Conservation (phyloP, 192 early-diverging fungal genomes). For the Rhizophagus clarus region DNA sequence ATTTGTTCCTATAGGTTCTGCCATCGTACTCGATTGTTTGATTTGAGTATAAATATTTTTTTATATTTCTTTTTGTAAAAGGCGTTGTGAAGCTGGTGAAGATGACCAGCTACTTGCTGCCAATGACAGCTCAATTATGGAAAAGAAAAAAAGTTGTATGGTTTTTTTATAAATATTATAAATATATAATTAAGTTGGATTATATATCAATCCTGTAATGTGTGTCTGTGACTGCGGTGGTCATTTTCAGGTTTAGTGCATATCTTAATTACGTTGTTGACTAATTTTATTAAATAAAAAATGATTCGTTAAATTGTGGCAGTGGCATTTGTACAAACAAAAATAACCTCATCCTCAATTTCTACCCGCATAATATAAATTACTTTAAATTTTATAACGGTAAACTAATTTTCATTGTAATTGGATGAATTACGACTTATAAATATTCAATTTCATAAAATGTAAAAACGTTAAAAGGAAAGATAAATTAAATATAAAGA, state of each 20-base stretch:
- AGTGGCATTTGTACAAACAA: not conserved
- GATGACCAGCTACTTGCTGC: not conserved
- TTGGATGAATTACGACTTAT: too few species aligned
- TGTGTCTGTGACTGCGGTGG: too few species aligned
- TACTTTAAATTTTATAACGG: too few species aligned
- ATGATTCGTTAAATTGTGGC: not conserved
- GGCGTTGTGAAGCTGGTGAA: not conserved
- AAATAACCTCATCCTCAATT: not conserved
- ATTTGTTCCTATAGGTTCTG: not conserved
- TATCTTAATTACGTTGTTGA: not conserved
- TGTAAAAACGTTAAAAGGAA: too few species aligned
- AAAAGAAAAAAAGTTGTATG: not conserved
- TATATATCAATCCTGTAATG: too few species aligned
- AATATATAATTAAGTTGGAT: not conserved
- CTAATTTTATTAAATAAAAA: not conserved
- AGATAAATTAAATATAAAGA: too few species aligned
- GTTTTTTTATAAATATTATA: not conserved
- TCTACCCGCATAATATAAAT: too few species aligned
- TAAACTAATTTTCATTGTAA: too few species aligned
- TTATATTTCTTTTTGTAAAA: not conserved
- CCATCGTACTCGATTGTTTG: not conserved
- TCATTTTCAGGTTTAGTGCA: not conserved
- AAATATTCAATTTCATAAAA: too few species aligned
- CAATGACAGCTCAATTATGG: not conserved
- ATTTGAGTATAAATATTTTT: not conserved